These are phyloP conservation scores for Smallanthus sonchifolius DNA, from an alignment of 129 eudicot species.

Conservation along the genomic window DNA sequence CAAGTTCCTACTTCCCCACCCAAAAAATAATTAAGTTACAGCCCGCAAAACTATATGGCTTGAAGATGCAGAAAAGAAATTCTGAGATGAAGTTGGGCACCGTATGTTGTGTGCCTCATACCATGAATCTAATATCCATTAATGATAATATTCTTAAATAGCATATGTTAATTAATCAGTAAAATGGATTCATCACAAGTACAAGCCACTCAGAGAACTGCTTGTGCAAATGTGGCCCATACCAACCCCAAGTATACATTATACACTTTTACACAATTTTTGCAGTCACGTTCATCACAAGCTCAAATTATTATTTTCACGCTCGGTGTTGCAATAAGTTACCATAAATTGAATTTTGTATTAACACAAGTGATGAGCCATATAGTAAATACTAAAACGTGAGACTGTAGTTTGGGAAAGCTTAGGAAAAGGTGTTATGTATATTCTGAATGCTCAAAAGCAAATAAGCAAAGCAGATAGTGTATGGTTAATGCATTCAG, in stretches of 20 bases:
- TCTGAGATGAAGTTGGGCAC: background rate
- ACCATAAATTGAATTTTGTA: background rate
- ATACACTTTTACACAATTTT: slow-evolving; percentile 10
- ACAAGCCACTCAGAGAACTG: slow-evolving; percentile 18
- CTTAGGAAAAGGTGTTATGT: background rate
- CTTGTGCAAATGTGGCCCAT: slow-evolving; percentile 7
- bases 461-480: background rate
- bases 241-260: background rate
- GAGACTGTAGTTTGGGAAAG: background rate
- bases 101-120: background rate
- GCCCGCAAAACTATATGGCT: background rate
- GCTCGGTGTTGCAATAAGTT: background rate
- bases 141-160: background rate
- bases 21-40: background rate
- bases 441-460: background rate
- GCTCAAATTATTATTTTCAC: slow-evolving; percentile 2
- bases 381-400: background rate
- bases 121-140: background rate
- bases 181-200: background rate
- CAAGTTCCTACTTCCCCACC: background rate
- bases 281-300: slow-evolving; percentile 24
- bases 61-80: background rate
- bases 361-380: background rate
- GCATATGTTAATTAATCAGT: background rate
- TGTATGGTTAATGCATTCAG: background rate